Base-by-base conservation (phyloP, 768 basidiomycete species). In the Podaxis carcinomalis region DNA sequence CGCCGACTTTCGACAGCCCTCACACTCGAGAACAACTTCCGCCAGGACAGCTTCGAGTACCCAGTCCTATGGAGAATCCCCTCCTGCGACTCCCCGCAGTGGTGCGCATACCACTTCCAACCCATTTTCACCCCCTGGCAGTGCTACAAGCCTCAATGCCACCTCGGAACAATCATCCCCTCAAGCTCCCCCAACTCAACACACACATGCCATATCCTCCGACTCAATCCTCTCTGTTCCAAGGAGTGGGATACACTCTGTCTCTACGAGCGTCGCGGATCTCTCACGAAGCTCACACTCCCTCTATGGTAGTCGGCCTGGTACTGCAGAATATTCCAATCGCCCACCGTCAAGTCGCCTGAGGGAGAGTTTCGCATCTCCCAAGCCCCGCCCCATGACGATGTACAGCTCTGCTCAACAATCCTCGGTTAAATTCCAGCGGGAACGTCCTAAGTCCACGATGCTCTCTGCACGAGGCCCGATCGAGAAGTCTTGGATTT, bases 401-500 rank as follows among this genome's bases (percentile, higher is more conserved):
- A 74, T 83, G 51, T 75, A 83, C 71, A 84, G 81, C 19, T 73
- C 77, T 0, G 72, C 82, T 1, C 78, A 84, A 10, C 67, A 77
- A 1, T 70, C 73, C 1, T 46, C 80, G 6, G 64, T 70, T 49
- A 78, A 77, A 64, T 67, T 78, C 10, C 72, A 78, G 63, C 73
- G 74, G 32, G 77, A 76, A 49, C 77, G 81, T 5, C 77, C 76
- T n/a, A 81, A 81, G 68, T 80, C 80, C 16, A 84, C 82, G 5
- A 80, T 82, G 78, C 66, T 83, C 9, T 62, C 72, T 3, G 66
- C 74, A 5, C 64, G 67, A 23, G 69, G 67, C 50, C 67, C 66
- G 32, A 63, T 77, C n/a, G 67, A 74, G 49, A 93, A 92, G 70
- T 87, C 88, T 0, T 92, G 91, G 91, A 32, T 84, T 4, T 61